These are phyloP conservation scores for Ceratocystis lukuohia DNA, from an alignment of 2,329 filamentous ascomycete genomes.

Conservation along the genomic window DNA sequence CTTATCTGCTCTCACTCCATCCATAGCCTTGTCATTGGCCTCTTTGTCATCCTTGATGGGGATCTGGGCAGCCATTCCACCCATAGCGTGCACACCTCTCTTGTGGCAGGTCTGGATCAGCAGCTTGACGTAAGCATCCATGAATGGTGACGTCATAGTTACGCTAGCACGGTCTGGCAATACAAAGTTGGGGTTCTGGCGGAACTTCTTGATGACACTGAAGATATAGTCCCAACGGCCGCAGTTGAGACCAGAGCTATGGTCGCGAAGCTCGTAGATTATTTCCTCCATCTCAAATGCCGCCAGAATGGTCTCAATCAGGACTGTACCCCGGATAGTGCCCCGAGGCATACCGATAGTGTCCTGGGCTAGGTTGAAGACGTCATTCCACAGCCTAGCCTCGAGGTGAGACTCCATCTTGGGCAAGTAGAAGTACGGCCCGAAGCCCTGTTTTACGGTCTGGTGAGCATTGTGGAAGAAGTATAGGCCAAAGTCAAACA, in stretches of 20 bases:
- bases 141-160: conserved; percentile 97
- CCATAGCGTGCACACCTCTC: conserved; percentile 96
- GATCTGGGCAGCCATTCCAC: conserved; percentile 97
- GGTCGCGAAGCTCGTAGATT: conserved; percentile 96
- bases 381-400: conserved; percentile 95
- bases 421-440: conserved; percentile 95
- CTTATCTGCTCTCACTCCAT: conserved; percentile 85
- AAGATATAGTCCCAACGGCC: conserved; percentile 99
- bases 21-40: conserved; percentile 91
- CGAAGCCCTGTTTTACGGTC: conserved; percentile 67
- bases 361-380: conserved; percentile 91
- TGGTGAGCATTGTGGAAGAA: conserved; percentile 97
- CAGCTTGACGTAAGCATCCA: conserved; percentile 93
- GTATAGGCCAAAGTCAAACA: conserved; percentile 97
- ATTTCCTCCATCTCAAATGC: conserved; percentile 99
- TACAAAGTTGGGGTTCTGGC: conserved; percentile 82
- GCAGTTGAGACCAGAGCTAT: conserved; percentile 93
- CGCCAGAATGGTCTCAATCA: conserved; percentile 95
- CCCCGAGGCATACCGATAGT: conserved; percentile 78
- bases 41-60: conserved; percentile 89
- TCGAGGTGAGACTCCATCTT: conserved; percentile 98
- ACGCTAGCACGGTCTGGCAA: conserved; percentile 82
- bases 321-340: conserved; percentile 84
- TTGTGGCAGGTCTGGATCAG: conserved; percentile 97
- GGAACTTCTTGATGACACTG: conserved; percentile 98